Percentiles rank a stretch among this genome's conserved stretches.
phyloP scores from a whole-genome alignment of 78 protist genomes.

The Anaeramoeba flamelloides region DNA sequence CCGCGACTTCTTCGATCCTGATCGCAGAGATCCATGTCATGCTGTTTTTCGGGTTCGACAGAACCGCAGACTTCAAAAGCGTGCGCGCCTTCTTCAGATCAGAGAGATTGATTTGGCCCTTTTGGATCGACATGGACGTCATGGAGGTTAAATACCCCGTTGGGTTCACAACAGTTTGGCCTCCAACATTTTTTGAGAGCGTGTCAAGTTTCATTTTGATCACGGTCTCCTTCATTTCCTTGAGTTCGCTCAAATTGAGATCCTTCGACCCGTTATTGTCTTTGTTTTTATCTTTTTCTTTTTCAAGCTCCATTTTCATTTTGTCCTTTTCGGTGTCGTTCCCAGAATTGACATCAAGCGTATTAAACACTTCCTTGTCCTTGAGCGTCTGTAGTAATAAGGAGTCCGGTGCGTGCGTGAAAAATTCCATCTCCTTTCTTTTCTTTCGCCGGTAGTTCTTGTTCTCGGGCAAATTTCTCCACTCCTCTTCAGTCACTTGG shows the following conservation, averaged over 20 bases:
- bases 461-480: neutral
- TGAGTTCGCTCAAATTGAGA: neutral
- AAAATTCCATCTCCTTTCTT: neutral
- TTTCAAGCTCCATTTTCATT: neutral
- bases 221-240: neutral
- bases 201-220: neutral
- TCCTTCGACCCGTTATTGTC: neutral
- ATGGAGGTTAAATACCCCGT: neutral
- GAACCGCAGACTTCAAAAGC: neutral
- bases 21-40: neutral
- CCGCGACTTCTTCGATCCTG: neutral
- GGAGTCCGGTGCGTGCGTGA: neutral
- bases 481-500: neutral
- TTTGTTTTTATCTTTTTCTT: neutral
- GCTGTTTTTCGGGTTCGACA: neutral
- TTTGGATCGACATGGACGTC: neutral
- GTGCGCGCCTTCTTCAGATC: neutral
- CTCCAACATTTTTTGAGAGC: neutral
- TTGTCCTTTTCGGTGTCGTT: neutral
- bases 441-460: neutral
- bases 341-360: too few species aligned
- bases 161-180: neutral
- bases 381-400: neutral
- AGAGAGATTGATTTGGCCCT: neutral
- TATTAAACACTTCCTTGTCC: neutral